Base-by-base conservation (phyloP, 805 yeast genomes). In the Nakazawaea ambrosiae region DNA sequence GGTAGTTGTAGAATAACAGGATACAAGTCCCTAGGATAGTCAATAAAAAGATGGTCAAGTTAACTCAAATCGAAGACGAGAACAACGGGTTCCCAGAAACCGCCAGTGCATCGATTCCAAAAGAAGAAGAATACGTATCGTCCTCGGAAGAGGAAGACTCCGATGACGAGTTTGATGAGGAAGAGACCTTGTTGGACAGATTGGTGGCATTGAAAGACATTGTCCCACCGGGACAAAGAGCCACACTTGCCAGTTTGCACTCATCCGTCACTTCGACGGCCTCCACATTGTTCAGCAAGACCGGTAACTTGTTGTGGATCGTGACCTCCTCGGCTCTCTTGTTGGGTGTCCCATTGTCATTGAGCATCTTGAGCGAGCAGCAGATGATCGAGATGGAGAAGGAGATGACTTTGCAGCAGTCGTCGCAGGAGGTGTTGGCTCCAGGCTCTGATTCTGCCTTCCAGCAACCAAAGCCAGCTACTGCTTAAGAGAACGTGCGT, bases 371-470 rank as follows among this genome's bases (percentile, higher is more conserved):
- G 52, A 79, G 88, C 43, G 97, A 90, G 67, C 94, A 88, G 58
- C 97, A 90, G 68, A 74, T 89, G 59, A 78, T 81, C 57, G 97
- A 89, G 66, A 74, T 86, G 81, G 97, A 89, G 69, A 87, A 84
- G 68, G 92, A 88, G 57, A 79, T 87, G 72, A 77, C 81, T 41
- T 65, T 82, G 54, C 90, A 82, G 60, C 82, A 80, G 59, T 80
- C 81, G 44, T 81, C 88, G 19, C 80, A 75, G 53, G 88, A 79
- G 42, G 73, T 82, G 32, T 64, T 83, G 51, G 82, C 87, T 30
- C 78, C 82, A 44, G 83, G 84, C 45, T 70, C 78, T 29, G 75
- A 68, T 52, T 62, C 61, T 31, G 71, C 70, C 15, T 49, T 52
- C 51, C 54, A 49, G 35, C 42, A 48, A 40, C 48, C 45, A 38